These are phyloP conservation scores for Dipodascus albidus DNA, from an alignment of 805 yeast genomes.

Conservation along the genomic window DNA sequence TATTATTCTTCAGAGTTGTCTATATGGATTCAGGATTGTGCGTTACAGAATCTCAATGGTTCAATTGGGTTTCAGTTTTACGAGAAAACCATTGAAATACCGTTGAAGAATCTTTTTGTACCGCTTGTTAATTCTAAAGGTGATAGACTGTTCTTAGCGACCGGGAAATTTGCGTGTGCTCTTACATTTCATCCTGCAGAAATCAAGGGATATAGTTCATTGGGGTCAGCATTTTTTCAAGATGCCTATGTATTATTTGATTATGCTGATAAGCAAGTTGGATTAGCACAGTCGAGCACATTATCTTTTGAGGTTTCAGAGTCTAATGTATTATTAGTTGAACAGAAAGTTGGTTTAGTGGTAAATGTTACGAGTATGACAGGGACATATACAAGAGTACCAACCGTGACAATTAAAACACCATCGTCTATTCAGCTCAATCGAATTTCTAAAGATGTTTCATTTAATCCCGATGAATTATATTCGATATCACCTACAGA, in stretches of 20 bases:
- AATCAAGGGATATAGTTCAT: slow-evolving; percentile 11
- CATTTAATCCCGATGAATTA: neutral
- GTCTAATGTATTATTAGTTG: neutral
- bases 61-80: slow-evolving; percentile 12
- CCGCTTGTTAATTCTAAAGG: neutral
- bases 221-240: slow-evolving; percentile 14
- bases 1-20: slow-evolving; percentile 10
- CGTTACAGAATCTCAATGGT: slow-evolving; percentile 12
- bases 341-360: neutral
- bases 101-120: neutral
- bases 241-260: slow-evolving; percentile 16
- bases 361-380: neutral
- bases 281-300: slow-evolving; percentile 12
- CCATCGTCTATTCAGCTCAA: neutral
- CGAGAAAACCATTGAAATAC: slow-evolving; percentile 7
- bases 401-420: slow-evolving; percentile 1
- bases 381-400: neutral
- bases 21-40: slow-evolving; percentile 17
- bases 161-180: slow-evolving; percentile 14
- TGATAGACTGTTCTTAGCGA: slow-evolving; percentile 4
- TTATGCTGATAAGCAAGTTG: slow-evolving; percentile 11
- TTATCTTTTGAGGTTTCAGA: neutral
- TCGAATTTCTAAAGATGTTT: neutral
- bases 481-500: neutral
- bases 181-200: slow-evolving; percentile 13